Conservation (phyloP, 2,329 filamentous ascomycete species). For the Penicillium vulpinum region DNA sequence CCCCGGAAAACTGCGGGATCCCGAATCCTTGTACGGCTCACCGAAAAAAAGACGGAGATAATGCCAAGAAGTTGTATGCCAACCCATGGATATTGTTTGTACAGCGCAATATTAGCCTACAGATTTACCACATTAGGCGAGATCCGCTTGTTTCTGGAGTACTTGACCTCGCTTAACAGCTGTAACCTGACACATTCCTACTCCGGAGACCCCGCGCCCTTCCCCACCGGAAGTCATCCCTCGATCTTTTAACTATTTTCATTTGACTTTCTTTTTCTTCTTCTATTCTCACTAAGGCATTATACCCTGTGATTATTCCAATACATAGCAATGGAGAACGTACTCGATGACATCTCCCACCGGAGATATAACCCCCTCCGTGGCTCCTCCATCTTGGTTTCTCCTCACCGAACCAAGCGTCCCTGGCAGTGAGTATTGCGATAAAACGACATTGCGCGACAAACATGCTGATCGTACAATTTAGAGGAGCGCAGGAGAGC, state of each 20-base stretch:
- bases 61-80: conserved; percentile 6
- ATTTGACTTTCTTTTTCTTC: conserved; percentile 4
- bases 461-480: neutral
- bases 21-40: conserved; percentile 25
- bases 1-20: conserved; percentile 22
- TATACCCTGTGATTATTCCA: neutral
- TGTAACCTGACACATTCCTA: neutral
- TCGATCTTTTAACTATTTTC: conserved; percentile 1
- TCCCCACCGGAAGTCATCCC: conserved; percentile 18
- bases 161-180: conserved; percentile 1
- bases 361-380: conserved; percentile 89
- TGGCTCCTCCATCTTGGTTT: conserved; percentile 89
- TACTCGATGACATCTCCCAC: conserved; percentile 95
- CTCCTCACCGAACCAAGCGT: conserved; percentile 91
- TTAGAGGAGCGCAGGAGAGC: conserved; percentile 74
- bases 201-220: conserved; percentile 25
- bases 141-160: neutral
- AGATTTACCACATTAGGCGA: neutral
- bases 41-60: conserved; percentile 14
- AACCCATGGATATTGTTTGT: neutral
- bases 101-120: neutral
- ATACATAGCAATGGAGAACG: conserved; percentile 62
- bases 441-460: neutral
- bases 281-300: conserved; percentile 14
- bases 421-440: conserved; percentile 84